These are phyloP conservation scores for Skeletonema costatum DNA, from an alignment of 108 stramenopile genomes.

Conservation along the genomic window DNA sequence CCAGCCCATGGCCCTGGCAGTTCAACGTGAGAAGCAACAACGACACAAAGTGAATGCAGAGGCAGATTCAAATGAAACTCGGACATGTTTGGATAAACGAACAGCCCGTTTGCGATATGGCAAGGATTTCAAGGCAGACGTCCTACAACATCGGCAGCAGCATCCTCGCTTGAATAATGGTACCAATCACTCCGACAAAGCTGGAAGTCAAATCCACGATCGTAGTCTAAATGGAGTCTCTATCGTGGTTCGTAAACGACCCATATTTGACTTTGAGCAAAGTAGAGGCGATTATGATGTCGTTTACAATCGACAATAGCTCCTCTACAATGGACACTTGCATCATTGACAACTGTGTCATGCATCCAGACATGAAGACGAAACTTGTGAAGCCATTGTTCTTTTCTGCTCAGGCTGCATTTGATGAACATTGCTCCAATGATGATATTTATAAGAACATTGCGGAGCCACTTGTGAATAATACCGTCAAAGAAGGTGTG, in stretches of 20 bases:
- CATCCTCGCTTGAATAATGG: slow-evolving; percentile 37
- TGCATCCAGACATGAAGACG: slow-evolving; percentile 69
- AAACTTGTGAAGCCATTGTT: slow-evolving; percentile 49
- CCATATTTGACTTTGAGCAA: slow-evolving; percentile 62
- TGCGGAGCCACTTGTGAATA: slow-evolving; percentile 51
- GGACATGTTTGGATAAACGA: slow-evolving; percentile 43
- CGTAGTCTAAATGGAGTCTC: slow-evolving; percentile 47
- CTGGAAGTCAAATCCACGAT: slow-evolving; percentile 33
- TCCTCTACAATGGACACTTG: slow-evolving; percentile 22
- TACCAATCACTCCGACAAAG: slow-evolving; percentile 37
- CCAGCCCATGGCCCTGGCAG: background rate
- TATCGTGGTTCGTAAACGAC: slow-evolving; percentile 64
- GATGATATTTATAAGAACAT: slow-evolving; percentile 53
- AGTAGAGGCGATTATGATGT: slow-evolving; percentile 57
- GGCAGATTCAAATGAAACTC: slow-evolving; percentile 8
- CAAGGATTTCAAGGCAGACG: slow-evolving; percentile 40
- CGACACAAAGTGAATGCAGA: slow-evolving; percentile 11
- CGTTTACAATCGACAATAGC: slow-evolving; percentile 46
- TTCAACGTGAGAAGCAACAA: slow-evolving; percentile 16
- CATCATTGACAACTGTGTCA: slow-evolving; percentile 56
- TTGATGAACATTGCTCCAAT: slow-evolving; percentile 59
- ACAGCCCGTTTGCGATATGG: slow-evolving; percentile 54
- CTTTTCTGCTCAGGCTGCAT: slow-evolving; percentile 53
- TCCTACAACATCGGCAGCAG: slow-evolving; percentile 22
- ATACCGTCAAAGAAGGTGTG: slow-evolving; percentile 40